phyloP scores from a whole-genome alignment of 257 asterid species.

The Dorcoceras hygrometricum region DNA sequence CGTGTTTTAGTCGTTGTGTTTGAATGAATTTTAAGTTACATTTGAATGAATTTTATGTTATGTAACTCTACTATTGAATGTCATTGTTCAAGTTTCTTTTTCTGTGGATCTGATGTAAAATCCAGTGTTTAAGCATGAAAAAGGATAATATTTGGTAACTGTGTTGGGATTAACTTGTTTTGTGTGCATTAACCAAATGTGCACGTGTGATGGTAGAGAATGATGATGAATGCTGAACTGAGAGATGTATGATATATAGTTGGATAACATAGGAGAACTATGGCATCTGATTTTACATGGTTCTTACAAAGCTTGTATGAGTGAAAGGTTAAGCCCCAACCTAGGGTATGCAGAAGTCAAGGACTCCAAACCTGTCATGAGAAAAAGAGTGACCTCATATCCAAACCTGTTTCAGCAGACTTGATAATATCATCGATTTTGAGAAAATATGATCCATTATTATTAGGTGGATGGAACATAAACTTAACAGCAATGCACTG shows the following conservation, averaged over 20 bases:
- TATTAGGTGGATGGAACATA: not conserved
- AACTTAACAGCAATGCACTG: no score
- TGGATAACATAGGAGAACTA: no score
- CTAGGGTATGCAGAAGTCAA: not conserved
- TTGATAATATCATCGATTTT: no score
- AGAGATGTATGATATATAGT: no score
- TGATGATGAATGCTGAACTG: not conserved
- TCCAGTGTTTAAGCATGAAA: not conserved
- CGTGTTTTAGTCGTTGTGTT: slow-evolving; percentile 2
- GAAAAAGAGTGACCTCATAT: no score
- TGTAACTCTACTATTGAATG: not conserved
- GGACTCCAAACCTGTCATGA: no score
- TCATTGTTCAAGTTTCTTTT: not conserved
- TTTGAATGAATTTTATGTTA: slow-evolving; percentile 11
- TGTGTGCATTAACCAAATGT: no score
- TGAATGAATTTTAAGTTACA: slow-evolving; percentile 6
- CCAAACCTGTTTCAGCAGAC: no score
- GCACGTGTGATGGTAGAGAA: not conserved
- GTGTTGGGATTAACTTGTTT: slow-evolving; percentile 1
- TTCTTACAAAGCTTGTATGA: slow-evolving; percentile 13
- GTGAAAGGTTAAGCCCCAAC: not conserved
- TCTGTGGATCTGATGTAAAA: slow-evolving; percentile 1
- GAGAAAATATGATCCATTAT: not conserved
- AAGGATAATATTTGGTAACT: not conserved
- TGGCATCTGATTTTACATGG: not conserved